phyloP scores from a whole-genome alignment of 345 rosid genomes.

The Lepidium sativum region DNA sequence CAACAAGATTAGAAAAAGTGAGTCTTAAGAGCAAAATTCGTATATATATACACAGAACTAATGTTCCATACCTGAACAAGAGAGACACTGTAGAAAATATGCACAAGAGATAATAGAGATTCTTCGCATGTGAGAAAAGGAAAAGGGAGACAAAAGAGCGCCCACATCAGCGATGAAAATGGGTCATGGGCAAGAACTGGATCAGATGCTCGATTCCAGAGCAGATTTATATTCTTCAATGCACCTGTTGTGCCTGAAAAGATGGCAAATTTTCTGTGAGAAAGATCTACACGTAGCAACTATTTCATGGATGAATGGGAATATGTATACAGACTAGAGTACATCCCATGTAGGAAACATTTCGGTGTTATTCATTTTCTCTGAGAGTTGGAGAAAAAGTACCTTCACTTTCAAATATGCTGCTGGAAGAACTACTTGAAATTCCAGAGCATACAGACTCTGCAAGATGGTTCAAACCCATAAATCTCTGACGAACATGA shows the following conservation, averaged over 20 bases:
- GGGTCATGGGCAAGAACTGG: conserved; percentile 85
- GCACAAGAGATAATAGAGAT: conserved; percentile 72
- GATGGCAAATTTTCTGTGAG: conserved; percentile 4
- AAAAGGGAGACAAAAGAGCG: conserved; percentile 81
- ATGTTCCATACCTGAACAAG: conserved; percentile 59
- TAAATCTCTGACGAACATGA: conserved; percentile 75
- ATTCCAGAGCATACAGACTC: conserved; percentile 64
- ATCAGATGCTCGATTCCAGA: conserved; percentile 73
- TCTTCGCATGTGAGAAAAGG: conserved; percentile 74
- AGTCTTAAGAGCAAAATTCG: neutral
- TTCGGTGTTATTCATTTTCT: neutral
- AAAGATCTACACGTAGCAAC: conserved; percentile 9
- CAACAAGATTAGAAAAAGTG: conserved; percentile 15
- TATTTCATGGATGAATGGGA: neutral
- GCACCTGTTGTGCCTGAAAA: conserved; percentile 44
- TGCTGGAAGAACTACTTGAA: conserved; percentile 32
- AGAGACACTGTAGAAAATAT: conserved; percentile 64
- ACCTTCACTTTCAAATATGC: conserved; percentile 39
- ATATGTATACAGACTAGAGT: neutral
- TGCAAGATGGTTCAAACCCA: conserved; percentile 71
- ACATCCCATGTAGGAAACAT: neutral
- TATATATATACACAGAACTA: neutral
- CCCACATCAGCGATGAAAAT: conserved; percentile 96
- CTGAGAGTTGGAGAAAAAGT: conserved; percentile 11
- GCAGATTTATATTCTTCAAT: conserved; percentile 44